These are phyloP conservation scores for Colletotrichum noveboracense DNA, from an alignment of 2,329 filamentous ascomycete species.

Conservation along the genomic window DNA sequence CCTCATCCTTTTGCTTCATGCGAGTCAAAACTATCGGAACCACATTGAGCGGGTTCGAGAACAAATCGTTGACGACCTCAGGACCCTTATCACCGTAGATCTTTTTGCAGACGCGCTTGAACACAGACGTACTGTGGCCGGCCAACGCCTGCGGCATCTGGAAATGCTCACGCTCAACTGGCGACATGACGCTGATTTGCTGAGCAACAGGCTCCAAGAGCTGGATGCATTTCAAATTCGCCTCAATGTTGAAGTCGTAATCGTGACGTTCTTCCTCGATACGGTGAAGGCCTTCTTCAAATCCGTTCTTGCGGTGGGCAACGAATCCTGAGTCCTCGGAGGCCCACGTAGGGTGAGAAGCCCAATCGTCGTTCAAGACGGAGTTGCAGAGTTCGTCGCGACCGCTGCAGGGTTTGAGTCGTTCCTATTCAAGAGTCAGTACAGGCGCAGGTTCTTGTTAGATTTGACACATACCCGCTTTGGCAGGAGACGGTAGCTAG, in stretches of 20 bases:
- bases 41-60: conserved; percentile 81
- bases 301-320: conserved; percentile 94
- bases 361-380: conserved; percentile 97
- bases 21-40: conserved; percentile 87
- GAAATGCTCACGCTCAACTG: conserved; percentile 75
- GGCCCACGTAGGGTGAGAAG: conserved; percentile 97
- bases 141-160: conserved; percentile 83
- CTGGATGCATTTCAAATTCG: conserved; percentile 92
- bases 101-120: conserved; percentile 97
- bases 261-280: conserved; percentile 99
- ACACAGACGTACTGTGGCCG: conserved; percentile 94
- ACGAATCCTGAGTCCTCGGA: conserved; percentile 98
- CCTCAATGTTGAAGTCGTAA: conserved; percentile 98
- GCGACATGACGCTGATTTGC: conserved; percentile 81
- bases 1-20: conserved; percentile 94
- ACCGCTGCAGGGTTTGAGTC: conserved; percentile 89
- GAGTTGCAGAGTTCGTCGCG: conserved; percentile 93
- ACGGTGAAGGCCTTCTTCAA: conserved; percentile 90
- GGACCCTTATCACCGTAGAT: conserved; percentile 90
- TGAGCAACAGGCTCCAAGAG: conserved; percentile 93
- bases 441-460: not conserved
- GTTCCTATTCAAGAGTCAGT: conserved; percentile 58
- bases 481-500: conserved; percentile 91
- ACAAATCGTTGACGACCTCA: conserved; percentile 87
- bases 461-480: conserved; percentile 63